Evolutionary conservation across 768 basidiomycete genomes (phyloP).

Genomic region (Austroboletus eburneus): DNA sequence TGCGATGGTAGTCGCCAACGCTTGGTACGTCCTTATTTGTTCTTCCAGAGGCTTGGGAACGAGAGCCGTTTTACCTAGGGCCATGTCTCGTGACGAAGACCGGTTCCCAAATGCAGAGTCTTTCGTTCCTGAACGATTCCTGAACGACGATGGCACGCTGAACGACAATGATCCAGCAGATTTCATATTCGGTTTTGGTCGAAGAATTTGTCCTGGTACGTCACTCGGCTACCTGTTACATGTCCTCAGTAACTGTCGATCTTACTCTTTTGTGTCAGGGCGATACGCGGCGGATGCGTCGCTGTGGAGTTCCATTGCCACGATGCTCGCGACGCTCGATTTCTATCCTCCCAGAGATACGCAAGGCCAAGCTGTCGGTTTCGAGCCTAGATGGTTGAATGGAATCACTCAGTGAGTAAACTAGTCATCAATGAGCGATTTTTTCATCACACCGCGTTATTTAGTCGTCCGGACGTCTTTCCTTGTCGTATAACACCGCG

Average conservation of each 20-base stretch:
- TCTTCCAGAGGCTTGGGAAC: background rate
- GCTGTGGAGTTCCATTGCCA: constrained; percentile 5
- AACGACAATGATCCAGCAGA: constrained; percentile 4
- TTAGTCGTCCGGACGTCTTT: constrained; percentile 8
- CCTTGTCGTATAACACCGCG: constrained; percentile 7
- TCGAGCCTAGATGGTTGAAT: constrained; percentile 3
- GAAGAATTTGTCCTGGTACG: constrained; percentile 6
- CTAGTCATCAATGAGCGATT: background rate
- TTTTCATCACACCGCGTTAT: background rate
- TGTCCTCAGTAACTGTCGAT: no score
- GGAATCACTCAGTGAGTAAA: constrained; percentile 4
- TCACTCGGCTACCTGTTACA: background rate
- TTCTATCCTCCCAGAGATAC: constrained; percentile 1
- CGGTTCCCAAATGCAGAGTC: constrained; percentile 10
- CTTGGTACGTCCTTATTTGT: background rate
- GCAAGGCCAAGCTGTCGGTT: background rate
- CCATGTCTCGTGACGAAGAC: constrained; percentile 9
- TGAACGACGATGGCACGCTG: constrained; percentile 4
- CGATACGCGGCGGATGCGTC: constrained; percentile 3
- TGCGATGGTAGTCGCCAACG: background rate
- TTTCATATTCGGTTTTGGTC: constrained; percentile 16
- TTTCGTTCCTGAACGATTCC: constrained; percentile 10
- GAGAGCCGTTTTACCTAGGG: background rate
- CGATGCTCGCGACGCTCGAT: constrained; percentile 14
- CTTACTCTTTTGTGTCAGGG: background rate